Evolutionary conservation across 192 early-diverging fungal species (phyloP).

Genomic region (Rhizophagus clarus): DNA sequence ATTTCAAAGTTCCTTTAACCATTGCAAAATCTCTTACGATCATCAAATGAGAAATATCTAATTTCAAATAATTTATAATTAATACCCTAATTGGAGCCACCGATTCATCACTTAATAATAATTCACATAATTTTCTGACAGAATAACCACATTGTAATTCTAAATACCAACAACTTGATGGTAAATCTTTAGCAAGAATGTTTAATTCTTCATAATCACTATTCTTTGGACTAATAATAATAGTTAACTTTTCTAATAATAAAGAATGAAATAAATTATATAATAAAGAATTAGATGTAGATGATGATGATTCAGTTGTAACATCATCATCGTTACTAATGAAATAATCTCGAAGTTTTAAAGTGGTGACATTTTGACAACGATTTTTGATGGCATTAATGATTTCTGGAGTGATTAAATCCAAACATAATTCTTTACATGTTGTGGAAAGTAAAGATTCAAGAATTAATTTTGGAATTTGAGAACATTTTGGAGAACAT

Average conservation of each 20-base stretch:
- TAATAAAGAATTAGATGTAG: background rate
- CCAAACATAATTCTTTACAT: background rate
- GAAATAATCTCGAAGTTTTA: background rate
- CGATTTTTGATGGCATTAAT: background rate
- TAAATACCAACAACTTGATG: background rate
- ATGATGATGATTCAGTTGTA: background rate
- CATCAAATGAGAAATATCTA: background rate
- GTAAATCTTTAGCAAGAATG: background rate
- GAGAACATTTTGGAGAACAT: background rate
- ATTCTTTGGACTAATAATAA: background rate
- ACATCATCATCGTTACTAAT: background rate
- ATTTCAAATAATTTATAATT: background rate
- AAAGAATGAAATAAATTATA: background rate
- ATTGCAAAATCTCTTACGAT: background rate
- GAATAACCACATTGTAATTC: background rate
- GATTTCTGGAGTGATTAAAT: background rate
- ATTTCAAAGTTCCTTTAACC: background rate
- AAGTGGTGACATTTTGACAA: background rate
- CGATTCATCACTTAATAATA: background rate
- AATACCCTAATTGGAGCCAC: background rate
- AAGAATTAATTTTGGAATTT: background rate
- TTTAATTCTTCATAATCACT: background rate
- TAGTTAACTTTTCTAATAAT: background rate
- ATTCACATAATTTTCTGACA: background rate
- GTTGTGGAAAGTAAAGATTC: background rate